Percentiles rank a stretch among this genome's conserved stretches.
Evolutionary conservation across 148 eudicot species (phyloP).

Genomic region (Hydrangea macrophylla): DNA sequence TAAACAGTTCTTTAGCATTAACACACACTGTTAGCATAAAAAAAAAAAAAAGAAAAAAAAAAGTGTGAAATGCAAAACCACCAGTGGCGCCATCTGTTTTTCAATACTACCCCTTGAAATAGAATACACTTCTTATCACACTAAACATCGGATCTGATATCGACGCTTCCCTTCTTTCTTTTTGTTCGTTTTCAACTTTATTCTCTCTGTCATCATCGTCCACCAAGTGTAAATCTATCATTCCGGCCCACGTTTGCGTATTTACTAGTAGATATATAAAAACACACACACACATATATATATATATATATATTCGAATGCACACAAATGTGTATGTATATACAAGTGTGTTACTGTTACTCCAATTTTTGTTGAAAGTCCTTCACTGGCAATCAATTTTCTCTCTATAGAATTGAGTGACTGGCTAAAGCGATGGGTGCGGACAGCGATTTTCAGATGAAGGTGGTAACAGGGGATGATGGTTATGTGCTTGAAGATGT

Average conservation of each 20-base stretch:
- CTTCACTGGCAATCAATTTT: no score
- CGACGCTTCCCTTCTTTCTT: no score
- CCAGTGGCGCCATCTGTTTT: not conserved
- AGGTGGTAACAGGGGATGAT: slow-evolving; percentile 43
- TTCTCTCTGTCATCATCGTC: not conserved
- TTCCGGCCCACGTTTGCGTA: not conserved
- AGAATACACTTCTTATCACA: no score
- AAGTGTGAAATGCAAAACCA: not conserved
- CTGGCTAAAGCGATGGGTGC: slow-evolving; percentile 6
- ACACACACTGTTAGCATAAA: no score
- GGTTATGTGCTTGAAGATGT: slow-evolving; percentile 80
- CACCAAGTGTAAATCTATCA: not conserved
- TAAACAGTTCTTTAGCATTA: no score
- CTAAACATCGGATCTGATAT: not conserved
- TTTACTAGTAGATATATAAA: no score
- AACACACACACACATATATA: not conserved
- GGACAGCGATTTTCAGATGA: slow-evolving; percentile 32
- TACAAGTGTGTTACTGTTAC: not conserved
- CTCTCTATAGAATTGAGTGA: not conserved
- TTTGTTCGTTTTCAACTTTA: no score
- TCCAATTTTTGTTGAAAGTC: not conserved
- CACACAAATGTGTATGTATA: not conserved
- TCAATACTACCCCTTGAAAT: not conserved
- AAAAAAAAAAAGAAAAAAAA: not conserved
- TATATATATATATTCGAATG: not conserved